These are phyloP conservation scores for Hyphodiscus sp. DNA, from an alignment of 2,329 filamentous ascomycete genomes.

Conservation along the genomic window DNA sequence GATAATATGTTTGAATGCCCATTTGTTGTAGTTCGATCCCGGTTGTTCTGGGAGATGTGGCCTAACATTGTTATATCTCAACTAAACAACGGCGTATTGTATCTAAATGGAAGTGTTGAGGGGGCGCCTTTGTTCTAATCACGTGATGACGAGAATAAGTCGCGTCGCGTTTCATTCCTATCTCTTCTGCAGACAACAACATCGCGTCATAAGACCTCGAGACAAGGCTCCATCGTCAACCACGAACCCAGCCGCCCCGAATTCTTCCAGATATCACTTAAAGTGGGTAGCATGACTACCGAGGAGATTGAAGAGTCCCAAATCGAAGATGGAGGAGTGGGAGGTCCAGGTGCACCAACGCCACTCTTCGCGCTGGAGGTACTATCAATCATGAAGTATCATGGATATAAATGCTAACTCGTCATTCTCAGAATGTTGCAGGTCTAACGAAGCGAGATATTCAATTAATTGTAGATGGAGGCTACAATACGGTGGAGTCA, in stretches of 20 bases:
- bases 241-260: neutral
- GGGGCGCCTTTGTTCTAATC: no score
- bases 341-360: conserved; percentile 88
- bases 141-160: no score
- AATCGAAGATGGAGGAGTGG: conserved; percentile 66
- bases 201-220: neutral
- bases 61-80: no score
- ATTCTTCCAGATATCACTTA: neutral
- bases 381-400: conserved; percentile 18
- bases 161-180: neutral
- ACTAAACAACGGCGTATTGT: no score
- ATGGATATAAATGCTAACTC: neutral
- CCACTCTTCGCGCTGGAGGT: conserved; percentile 83
- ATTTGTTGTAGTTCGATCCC: no score
- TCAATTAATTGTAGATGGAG: conserved; percentile 83
- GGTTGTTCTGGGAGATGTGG: no score
- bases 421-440: conserved; percentile 62
- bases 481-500: conserved; percentile 91
- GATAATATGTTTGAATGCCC: no score
- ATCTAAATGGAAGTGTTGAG: no score
- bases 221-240: neutral
- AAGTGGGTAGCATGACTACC: conserved; percentile 22
- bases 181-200: neutral
- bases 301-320: conserved; percentile 53
- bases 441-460: conserved; percentile 94